Conservation (phyloP, 2,329 filamentous ascomycete genomes). For the Lachnellula subtilissima region DNA sequence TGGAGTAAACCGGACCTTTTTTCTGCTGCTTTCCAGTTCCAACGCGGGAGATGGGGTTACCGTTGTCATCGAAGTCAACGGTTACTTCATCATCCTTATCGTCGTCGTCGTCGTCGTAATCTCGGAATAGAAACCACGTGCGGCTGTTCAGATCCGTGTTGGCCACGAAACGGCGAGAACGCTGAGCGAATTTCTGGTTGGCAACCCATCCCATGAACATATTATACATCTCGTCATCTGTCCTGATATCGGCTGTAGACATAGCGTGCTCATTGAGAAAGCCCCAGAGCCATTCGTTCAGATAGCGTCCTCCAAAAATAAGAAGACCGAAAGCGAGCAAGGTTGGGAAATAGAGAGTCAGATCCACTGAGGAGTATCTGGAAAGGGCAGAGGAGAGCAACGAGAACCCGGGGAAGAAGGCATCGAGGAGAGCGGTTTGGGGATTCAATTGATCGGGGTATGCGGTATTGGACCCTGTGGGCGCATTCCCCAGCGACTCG, state of each 20-base stretch:
- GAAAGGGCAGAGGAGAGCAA: slow-evolving; percentile 49
- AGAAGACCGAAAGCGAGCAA: slow-evolving; percentile 47
- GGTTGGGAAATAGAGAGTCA: slow-evolving; percentile 57
- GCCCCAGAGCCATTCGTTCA: slow-evolving; percentile 43
- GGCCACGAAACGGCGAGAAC: slow-evolving; percentile 58
- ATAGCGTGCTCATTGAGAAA: slow-evolving; percentile 53
- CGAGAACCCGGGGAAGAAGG: slow-evolving; percentile 62
- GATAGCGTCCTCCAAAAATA: slow-evolving; percentile 49
- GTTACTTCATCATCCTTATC: slow-evolving; percentile 39
- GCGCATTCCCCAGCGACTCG: background rate
- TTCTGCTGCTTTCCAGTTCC: slow-evolving; percentile 36
- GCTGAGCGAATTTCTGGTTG: slow-evolving; percentile 54
- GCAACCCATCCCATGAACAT: slow-evolving; percentile 68
- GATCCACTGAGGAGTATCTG: slow-evolving; percentile 55
- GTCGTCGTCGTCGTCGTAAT: slow-evolving; percentile 41
- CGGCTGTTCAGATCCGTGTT: slow-evolving; percentile 57
- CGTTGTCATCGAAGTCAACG: slow-evolving; percentile 24
- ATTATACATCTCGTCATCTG: slow-evolving; percentile 69
- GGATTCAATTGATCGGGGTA: slow-evolving; percentile 29
- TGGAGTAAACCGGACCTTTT: slow-evolving; percentile 55
- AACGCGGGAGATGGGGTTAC: slow-evolving; percentile 18
- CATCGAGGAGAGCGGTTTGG: slow-evolving; percentile 43
- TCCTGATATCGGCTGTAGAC: slow-evolving; percentile 60
- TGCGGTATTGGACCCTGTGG: background rate
- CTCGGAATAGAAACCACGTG: slow-evolving; percentile 43